Evolutionary conservation across 208 protist species (phyloP).

Genomic region (Entamoeba dispar): DNA sequence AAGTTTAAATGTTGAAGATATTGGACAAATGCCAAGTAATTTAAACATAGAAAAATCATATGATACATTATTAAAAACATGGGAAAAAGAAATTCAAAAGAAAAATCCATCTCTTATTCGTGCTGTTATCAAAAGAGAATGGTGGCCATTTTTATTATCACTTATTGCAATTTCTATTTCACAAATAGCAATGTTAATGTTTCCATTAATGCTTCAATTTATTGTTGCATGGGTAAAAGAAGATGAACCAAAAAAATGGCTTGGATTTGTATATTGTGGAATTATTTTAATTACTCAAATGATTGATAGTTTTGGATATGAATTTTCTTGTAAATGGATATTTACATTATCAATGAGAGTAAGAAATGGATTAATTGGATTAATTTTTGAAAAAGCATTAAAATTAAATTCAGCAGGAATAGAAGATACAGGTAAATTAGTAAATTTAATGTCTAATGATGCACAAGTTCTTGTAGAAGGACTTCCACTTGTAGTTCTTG

Average conservation of each 20-base stretch:
- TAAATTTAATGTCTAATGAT: constrained; percentile 41
- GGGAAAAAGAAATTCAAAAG: neutral
- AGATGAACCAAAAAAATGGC: neutral
- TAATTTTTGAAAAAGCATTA: neutral
- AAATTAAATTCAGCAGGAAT: neutral
- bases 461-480: constrained; percentile 15
- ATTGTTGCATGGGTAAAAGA: neutral
- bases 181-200: neutral
- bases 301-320: neutral
- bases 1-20: neutral
- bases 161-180: neutral
- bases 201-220: neutral
- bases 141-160: neutral
- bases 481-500: constrained; percentile 11
- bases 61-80: neutral
- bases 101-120: neutral
- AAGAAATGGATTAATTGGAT: neutral
- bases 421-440: constrained; percentile 34
- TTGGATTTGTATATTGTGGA: neutral
- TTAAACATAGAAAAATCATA: neutral
- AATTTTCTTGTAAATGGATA: neutral
- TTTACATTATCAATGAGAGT: neutral
- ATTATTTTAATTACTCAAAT: neutral
- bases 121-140: neutral
- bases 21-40: neutral